Evolutionary conservation across 2,329 filamentous ascomycete genomes (phyloP).

Genomic region (Xylaria arbuscula): DNA sequence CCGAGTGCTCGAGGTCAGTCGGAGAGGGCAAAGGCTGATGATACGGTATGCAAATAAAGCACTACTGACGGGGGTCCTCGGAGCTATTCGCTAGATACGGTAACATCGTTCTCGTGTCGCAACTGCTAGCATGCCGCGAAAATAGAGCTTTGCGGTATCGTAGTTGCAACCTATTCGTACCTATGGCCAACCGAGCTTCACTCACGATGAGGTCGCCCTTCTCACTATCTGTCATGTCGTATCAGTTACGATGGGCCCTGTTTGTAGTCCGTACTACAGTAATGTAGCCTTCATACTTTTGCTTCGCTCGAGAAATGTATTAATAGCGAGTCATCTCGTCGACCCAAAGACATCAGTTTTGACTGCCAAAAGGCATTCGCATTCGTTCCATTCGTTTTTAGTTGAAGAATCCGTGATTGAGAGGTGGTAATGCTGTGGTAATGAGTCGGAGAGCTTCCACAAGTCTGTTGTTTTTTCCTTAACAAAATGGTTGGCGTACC

Average conservation of each 20-base stretch:
- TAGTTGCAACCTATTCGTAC: slow-evolving; percentile 24
- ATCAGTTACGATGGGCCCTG: slow-evolving; percentile 23
- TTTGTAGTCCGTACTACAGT: slow-evolving; percentile 23
- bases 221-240: slow-evolving; percentile 29
- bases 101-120: slow-evolving; percentile 40
- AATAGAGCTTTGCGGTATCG: slow-evolving; percentile 26
- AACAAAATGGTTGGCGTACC: slow-evolving; percentile 69
- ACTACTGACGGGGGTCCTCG: slow-evolving; percentile 33
- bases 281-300: slow-evolving; percentile 15
- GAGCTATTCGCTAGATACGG: slow-evolving; percentile 35
- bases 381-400: neutral
- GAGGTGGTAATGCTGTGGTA: slow-evolving; percentile 17
- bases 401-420: neutral
- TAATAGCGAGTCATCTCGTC: slow-evolving; percentile 20
- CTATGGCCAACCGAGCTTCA: slow-evolving; percentile 31
- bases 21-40: slow-evolving; percentile 18
- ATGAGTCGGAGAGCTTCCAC: slow-evolving; percentile 14
- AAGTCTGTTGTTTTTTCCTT: slow-evolving; percentile 5
- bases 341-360: neutral
- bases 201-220: slow-evolving; percentile 26
- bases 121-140: slow-evolving; percentile 32
- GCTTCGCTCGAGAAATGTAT: slow-evolving; percentile 25
- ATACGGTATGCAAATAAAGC: slow-evolving; percentile 31
- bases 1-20: slow-evolving; percentile 20
- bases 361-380: slow-evolving; percentile 23